Evolutionary conservation across 2,329 filamentous ascomycete genomes (phyloP).

Genomic region (Diaporthe eres): DNA sequence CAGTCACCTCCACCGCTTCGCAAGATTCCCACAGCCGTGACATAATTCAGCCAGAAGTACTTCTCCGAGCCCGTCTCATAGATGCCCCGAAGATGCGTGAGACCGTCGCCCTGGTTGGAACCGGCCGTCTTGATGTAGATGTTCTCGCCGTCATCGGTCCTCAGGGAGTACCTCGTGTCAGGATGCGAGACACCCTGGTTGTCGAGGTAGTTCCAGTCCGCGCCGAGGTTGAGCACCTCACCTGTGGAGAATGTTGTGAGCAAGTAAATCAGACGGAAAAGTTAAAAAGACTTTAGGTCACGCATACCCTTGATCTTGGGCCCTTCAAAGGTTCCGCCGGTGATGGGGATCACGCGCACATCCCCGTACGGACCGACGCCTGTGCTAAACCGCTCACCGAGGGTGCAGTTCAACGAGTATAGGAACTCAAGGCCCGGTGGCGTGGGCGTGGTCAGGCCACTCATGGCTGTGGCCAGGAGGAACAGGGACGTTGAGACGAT

Average conservation of each 20-base stretch:
- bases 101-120: conserved; percentile 46
- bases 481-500: not conserved
- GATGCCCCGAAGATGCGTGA: conserved; percentile 45
- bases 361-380: conserved; percentile 46
- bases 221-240: conserved; percentile 49
- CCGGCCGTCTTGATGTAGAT: conserved; percentile 51
- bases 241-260: conserved; percentile 40
- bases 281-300: not conserved
- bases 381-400: conserved; percentile 44
- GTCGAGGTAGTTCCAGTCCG: conserved; percentile 50
- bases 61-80: conserved; percentile 49
- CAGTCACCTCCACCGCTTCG: conserved; percentile 37
- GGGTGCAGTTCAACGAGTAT: conserved; percentile 49
- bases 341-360: conserved; percentile 48
- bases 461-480: not conserved
- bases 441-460: conserved; percentile 15
- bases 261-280: not conserved
- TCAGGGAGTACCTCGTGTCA: conserved; percentile 51
- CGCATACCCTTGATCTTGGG: conserved; percentile 45
- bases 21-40: conserved; percentile 49
- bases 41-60: conserved; percentile 52
- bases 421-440: conserved; percentile 47
- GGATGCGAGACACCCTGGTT: conserved; percentile 46
- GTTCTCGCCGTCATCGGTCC: conserved; percentile 50
- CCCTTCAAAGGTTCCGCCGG: conserved; percentile 47